Base-by-base conservation (phyloP, 116 monocot genomes). In the Cymodocea nodosa region DNA sequence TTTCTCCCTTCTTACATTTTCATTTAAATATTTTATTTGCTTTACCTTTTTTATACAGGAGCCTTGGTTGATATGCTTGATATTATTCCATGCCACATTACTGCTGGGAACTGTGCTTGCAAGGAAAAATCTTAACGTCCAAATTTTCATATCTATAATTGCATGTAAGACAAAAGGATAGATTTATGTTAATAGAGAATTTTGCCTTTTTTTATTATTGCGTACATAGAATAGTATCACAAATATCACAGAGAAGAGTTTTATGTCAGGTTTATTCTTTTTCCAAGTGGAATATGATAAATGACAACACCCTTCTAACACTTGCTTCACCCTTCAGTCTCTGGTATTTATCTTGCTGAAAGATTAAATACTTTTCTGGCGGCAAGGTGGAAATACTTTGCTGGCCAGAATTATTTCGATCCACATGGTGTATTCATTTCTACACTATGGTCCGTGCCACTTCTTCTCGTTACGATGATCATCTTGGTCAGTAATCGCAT, bases 381-480 rank as follows among this genome's bases (percentile, higher is more conserved):
- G 0, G 35, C 70, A 12, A 75, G 83, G 66, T 97, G 95, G 95
- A 76, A 85, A 77, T 90, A 63, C 69, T 87, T 97, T 68, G 70
- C 97, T 8, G 60, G 77, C 22, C 97, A 87, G 78, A 90, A 97
- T 71, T 87, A 95, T 64, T 90, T 87, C 62, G 90, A 95, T 68
- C 65, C 76, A 19, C 65, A 76, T 65, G 89, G 93, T 23, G 62
- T 94, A 13, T 75, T 97, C 61, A 76, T 90, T 35, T 90, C 95
- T 16, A 85, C 73, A 23, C 78, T 97, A 63, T 97, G 95, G 95
- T 97, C 87, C n/a, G 91, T 85, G 15, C 95, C 90, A 44, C 85
- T 97, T 63, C 75, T 97, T 39, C 14, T 87, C 49, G 54, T 87
- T 35, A 77, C 83, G 5, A 79, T 87, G 18, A 10, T 97, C 35